Base-by-base conservation (phyloP, 139 green algal species). In the Eudorina sp. region DNA sequence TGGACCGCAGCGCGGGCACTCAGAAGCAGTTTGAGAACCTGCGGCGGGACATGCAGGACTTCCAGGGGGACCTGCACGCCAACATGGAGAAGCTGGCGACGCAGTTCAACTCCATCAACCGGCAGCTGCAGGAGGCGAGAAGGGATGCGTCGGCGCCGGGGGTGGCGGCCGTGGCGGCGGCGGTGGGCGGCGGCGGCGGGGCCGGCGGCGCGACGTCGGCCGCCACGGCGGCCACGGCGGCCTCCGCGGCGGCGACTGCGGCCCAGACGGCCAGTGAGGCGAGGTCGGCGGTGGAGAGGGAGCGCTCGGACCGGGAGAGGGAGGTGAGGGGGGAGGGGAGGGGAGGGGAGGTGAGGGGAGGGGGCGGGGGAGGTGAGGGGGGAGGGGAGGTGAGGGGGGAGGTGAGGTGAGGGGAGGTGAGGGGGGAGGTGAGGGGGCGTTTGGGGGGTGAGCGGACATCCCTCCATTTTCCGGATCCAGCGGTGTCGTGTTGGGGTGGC, bases 81-180 rank as follows among this genome's bases (percentile, higher is more conserved):
- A 88, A 88, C 66, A 55, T 88, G 68, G 83, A 88, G 51, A 88
- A 88, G 68, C 48, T 88, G 48, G 68, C 72, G 23, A 58, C 48
- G 1, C 68, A 80, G 68, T 88, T 88, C 66, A 88, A 88, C 25
- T 25, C 36, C 18, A 88, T 88, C 68, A 88, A 82, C 83, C 41
- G 60, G 4, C 36, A 88, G 38, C 68, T 88, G 41, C 7, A 36
- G 36, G 83, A 88, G 0, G 68, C 83, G 5, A 48, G 23, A 9
- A 25, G 83, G 3, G 83, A 81, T 4, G 83, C 68, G 25, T 5
- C 51, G 29, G 48, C 83, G 14, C 43, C 43, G 8, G 81, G 31
- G 0, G 64, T 68, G 19, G 68, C 48, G 6, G 4, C 40, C 1
- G 46, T 88, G 25, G 83, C 68, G 36, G 68, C 83, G 16, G 83